A percentile compares a stretch with the other conserved stretches of the same genome.
Evolutionary conservation across 2,329 filamentous ascomycete species (phyloP).

Genomic region (Alternaria tenuissima): DNA sequence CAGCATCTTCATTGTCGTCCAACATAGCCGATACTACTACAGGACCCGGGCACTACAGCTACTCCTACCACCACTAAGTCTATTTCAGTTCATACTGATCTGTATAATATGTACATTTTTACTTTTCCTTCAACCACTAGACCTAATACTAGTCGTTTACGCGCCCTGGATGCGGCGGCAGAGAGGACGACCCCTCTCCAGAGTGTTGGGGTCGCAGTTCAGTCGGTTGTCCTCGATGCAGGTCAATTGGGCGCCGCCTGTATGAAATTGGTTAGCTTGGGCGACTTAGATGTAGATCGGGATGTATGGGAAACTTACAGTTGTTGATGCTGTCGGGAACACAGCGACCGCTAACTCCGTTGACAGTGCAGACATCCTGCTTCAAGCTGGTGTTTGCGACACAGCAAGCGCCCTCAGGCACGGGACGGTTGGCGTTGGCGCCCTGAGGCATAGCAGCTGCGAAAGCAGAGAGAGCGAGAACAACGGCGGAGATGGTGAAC

Average conservation of each 20-base stretch:
- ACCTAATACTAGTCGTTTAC: neutral
- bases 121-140: neutral
- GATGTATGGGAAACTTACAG: constrained; percentile 24
- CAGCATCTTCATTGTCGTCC: constrained; percentile 3
- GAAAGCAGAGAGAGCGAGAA: constrained; percentile 31
- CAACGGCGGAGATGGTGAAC: constrained; percentile 28
- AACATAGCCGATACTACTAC: neutral
- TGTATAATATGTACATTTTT: constrained; percentile 5
- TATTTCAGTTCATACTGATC: constrained; percentile 9
- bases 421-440: constrained; percentile 34
- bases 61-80: neutral
- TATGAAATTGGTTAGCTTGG: constrained; percentile 1
- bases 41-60: neutral
- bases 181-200: constrained; percentile 35
- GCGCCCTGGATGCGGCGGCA: constrained; percentile 19
- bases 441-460: constrained; percentile 27
- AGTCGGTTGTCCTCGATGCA: constrained; percentile 38
- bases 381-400: constrained; percentile 38
- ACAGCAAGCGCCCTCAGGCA: constrained; percentile 37
- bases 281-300: neutral
- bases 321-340: constrained; percentile 35
- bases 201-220: constrained; percentile 33
- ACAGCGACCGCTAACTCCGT: constrained; percentile 37
- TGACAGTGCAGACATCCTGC: constrained; percentile 43
- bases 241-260: constrained; percentile 37